phyloP scores from a whole-genome alignment of 176 grass and related monocot genomes.

The Avena insularis region DNA sequence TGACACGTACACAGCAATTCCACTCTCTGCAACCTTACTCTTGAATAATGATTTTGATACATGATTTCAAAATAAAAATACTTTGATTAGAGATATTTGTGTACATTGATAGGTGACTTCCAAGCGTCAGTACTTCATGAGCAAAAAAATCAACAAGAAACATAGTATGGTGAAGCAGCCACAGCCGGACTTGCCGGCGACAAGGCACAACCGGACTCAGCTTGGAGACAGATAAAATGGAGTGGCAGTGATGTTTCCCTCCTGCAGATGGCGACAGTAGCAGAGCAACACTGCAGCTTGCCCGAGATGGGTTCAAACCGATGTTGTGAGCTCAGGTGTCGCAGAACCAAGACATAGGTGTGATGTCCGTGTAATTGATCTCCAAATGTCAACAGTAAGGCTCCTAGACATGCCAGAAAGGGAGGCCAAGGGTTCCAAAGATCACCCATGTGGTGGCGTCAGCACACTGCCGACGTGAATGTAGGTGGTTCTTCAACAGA shows the following conservation, averaged over 20 bases:
- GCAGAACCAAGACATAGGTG: conserved; percentile 8
- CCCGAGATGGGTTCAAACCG: neutral
- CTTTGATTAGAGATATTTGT: neutral
- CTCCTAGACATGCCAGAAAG: conserved; percentile 1
- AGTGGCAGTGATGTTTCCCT: conserved; percentile 2
- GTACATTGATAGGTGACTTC: neutral
- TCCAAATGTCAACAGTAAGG: conserved; percentile 14
- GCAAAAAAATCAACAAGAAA: conserved; percentile 1
- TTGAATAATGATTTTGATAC: neutral
- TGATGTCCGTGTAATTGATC: neutral
- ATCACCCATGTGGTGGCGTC: neutral
- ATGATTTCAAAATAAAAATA: neutral
- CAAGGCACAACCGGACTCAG: neutral
- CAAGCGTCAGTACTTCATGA: neutral
- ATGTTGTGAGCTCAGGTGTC: neutral
- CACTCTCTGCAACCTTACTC: conserved; percentile 1
- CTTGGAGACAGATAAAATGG: conserved; percentile 17
- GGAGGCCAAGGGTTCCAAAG: neutral
- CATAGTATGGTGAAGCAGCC: conserved; percentile 3
- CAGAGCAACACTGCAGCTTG: neutral
- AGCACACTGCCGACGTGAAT: neutral
- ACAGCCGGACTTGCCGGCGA: neutral
- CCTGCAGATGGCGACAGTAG: neutral
- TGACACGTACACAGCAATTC: neutral
- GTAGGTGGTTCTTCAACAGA: neutral